phyloP scores from a whole-genome alignment of 768 basidiomycete genomes.

The Kwoniella shandongensis region DNA sequence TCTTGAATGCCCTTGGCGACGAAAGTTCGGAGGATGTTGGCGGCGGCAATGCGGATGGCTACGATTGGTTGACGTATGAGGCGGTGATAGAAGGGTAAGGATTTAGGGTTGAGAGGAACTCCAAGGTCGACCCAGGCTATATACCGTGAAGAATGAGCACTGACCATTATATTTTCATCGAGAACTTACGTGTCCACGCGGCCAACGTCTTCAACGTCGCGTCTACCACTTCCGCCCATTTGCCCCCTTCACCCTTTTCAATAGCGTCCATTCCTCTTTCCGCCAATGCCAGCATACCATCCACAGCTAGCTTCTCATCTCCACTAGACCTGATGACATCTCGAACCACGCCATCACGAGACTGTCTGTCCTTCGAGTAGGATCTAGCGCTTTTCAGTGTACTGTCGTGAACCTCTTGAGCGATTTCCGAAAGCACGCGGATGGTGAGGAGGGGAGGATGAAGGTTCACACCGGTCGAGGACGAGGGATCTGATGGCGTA shows the following conservation, averaged over 20 bases:
- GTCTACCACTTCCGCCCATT: constrained; percentile 72
- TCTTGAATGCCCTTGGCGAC: constrained; percentile 93
- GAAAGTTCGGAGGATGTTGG: constrained; percentile 74
- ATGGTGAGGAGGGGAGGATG: constrained; percentile 87
- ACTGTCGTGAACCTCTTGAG: constrained; percentile 94
- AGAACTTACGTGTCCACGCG: constrained; percentile 83
- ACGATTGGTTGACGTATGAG: constrained; percentile 74
- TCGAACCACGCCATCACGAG: constrained; percentile 77
- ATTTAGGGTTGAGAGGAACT: constrained; percentile 85
- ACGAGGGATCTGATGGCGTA: constrained; percentile 28
- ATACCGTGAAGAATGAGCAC: too few relatives aligned
- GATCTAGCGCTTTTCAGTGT: constrained; percentile 82
- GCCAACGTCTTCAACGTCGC: constrained; percentile 90
- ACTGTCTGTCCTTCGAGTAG: constrained; percentile 68
- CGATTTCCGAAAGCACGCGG: constrained; percentile 89
- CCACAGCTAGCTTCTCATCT: constrained; percentile 79
- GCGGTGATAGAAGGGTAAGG: constrained; percentile 78
- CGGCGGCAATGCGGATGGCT: constrained; percentile 74
- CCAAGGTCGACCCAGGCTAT: constrained; percentile 98
- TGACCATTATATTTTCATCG: too few relatives aligned
- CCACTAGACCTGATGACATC: constrained; percentile 85
- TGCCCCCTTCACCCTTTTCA: constrained; percentile 56
- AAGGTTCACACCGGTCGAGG: constrained; percentile 65
- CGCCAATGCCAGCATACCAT: constrained; percentile 77
- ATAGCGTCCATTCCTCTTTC: constrained; percentile 58